Evolutionary conservation across 2,329 filamentous ascomycete species (phyloP).

Genomic region (Graphiopsis chlorocephala): DNA sequence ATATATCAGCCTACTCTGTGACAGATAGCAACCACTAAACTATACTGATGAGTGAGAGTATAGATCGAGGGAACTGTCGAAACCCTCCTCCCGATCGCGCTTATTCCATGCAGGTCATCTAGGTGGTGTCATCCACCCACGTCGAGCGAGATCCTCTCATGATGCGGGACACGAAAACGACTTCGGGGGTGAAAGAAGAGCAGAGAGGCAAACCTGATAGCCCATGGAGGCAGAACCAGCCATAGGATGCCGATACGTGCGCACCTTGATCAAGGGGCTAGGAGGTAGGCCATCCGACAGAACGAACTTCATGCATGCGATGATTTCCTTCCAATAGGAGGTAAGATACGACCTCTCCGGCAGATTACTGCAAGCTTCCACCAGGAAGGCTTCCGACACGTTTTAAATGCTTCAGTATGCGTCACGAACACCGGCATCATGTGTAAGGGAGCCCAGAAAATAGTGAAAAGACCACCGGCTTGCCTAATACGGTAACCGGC

Average conservation of each 20-base stretch:
- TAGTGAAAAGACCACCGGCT: background rate
- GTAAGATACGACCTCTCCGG: background rate
- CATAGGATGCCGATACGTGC: background rate
- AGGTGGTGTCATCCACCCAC: background rate
- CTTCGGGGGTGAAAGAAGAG: background rate
- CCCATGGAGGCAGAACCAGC: background rate
- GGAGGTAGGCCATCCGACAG: background rate
- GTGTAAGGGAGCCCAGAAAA: background rate
- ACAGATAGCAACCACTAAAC: background rate
- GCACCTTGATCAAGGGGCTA: background rate
- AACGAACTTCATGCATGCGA: background rate
- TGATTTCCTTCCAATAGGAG: background rate
- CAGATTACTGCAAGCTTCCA: background rate
- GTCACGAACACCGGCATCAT: background rate
- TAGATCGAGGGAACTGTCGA: background rate
- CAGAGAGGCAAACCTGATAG: background rate
- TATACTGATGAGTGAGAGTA: background rate
- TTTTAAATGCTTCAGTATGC: background rate
- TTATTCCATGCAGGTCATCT: background rate
- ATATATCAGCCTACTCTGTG: background rate
- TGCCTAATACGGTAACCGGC: conserved; percentile 6
- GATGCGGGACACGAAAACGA: background rate
- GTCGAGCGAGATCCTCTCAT: background rate
- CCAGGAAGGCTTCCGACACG: background rate
- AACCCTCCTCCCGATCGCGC: background rate